Conservation (phyloP, 352 stramenopile species). For the Phytophthora sp. region DNA sequence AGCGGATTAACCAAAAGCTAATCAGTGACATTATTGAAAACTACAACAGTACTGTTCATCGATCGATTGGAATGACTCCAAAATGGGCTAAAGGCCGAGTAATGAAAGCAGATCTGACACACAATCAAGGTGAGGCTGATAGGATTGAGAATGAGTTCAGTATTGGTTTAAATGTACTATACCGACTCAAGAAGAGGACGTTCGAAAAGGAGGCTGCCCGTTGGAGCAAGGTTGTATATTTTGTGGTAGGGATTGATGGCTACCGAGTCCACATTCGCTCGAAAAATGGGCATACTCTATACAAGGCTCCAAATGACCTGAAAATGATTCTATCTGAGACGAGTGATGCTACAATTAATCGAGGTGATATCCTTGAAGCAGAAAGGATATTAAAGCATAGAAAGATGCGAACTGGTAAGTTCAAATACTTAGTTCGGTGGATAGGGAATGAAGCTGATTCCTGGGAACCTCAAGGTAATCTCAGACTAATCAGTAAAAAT, state of each 20-base stretch:
- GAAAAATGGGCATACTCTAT: constrained; percentile 11
- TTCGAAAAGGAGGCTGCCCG: constrained; percentile 6
- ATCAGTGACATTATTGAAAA: background rate
- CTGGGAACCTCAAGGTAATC: background rate
- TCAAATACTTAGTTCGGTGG: background rate
- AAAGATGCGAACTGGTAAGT: background rate
- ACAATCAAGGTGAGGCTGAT: background rate
- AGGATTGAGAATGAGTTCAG: background rate
- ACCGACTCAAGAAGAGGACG: background rate
- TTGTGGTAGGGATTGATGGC: constrained; percentile 1
- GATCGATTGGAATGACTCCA: background rate
- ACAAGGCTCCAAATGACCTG: background rate
- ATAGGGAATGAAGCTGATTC: background rate
- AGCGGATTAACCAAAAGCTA: background rate
- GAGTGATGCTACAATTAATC: background rate
- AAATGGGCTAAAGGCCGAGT: background rate
- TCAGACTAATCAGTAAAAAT: background rate
- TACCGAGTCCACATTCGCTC: constrained; percentile 8
- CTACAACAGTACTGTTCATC: background rate
- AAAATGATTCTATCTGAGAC: background rate
- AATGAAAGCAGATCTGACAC: background rate
- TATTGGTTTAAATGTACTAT: constrained; percentile 6
- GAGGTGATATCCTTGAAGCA: background rate
- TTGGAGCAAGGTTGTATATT: constrained; percentile 5
- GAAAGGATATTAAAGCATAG: background rate